Evolutionary conservation across 2,329 filamentous ascomycete genomes (phyloP).

Genomic region (Fusarium bulbicola): DNA sequence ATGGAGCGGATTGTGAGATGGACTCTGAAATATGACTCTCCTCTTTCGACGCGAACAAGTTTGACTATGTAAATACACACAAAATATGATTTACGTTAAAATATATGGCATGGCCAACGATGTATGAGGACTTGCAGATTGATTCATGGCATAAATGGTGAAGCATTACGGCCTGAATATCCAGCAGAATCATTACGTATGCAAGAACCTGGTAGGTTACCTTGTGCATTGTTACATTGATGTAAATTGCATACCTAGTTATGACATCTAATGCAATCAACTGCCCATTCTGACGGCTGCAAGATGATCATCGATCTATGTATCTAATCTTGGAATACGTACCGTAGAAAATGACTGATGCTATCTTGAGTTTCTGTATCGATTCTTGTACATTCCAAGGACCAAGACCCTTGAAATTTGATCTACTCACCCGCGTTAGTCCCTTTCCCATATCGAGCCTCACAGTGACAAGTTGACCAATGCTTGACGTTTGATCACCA

Average conservation of each 20-base stretch:
- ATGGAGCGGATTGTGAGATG: slow-evolving; percentile 25
- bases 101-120: neutral
- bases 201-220: neutral
- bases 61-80: neutral
- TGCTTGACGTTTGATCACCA: slow-evolving; percentile 29
- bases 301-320: slow-evolving; percentile 32
- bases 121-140: neutral
- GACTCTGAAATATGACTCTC: slow-evolving; percentile 44
- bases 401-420: slow-evolving; percentile 29
- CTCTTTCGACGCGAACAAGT: slow-evolving; percentile 29
- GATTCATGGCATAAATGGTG: neutral
- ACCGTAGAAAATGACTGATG: neutral
- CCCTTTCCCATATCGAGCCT: slow-evolving; percentile 33
- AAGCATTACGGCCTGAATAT: neutral
- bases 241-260: neutral
- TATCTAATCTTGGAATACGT: neutral
- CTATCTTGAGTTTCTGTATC: neutral
- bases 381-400: slow-evolving; percentile 31
- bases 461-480: slow-evolving; percentile 19
- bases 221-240: slow-evolving; percentile 17
- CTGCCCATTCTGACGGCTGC: slow-evolving; percentile 13
- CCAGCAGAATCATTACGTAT: neutral
- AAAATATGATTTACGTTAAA: slow-evolving; percentile 11
- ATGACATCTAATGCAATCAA: slow-evolving; percentile 20
- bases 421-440: slow-evolving; percentile 21